Percentiles rank a stretch among this genome's conserved stretches.
Conservation (phyloP, 192 early-diverging fungal genomes). For the Cladochytrium replicatum region DNA sequence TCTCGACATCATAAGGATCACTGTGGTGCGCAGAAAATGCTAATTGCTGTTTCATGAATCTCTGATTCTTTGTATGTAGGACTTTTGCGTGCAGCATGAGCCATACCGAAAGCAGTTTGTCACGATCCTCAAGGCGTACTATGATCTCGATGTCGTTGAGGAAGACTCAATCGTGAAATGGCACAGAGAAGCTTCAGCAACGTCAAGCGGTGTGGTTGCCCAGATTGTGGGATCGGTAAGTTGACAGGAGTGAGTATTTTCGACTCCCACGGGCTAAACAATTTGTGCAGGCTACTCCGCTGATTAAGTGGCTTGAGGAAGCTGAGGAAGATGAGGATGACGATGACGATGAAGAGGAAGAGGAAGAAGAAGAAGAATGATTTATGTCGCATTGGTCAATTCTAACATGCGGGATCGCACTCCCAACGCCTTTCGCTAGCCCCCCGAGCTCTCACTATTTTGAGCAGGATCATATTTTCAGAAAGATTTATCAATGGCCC, state of each 20-base stretch:
- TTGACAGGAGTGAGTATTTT: background rate
- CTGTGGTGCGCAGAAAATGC: conserved; percentile 27
- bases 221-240: conserved; percentile 47
- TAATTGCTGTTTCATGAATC: conserved; percentile 4
- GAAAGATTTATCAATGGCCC: conserved; percentile 12
- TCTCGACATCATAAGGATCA: conserved; percentile 45
- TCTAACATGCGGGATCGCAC: background rate
- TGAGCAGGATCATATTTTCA: conserved; percentile 3
- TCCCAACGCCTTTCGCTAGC: conserved; percentile 3
- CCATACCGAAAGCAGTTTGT: conserved; percentile 45
- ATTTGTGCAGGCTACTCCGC: conserved; percentile 23
- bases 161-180: conserved; percentile 72
- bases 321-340: conserved; percentile 14
- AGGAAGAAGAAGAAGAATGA: conserved; percentile 18
- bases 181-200: conserved; percentile 47
- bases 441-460: too few relatives aligned
- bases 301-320: conserved; percentile 53
- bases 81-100: conserved; percentile 39
- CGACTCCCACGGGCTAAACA: background rate
- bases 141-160: conserved; percentile 72
- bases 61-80: conserved; percentile 16
- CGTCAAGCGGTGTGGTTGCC: conserved; percentile 24
- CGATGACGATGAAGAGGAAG: conserved; percentile 17
- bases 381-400: background rate
- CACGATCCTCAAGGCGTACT: conserved; percentile 50